These are phyloP conservation scores for Russula olivacea DNA, from an alignment of 768 basidiomycete genomes.

Conservation along the genomic window DNA sequence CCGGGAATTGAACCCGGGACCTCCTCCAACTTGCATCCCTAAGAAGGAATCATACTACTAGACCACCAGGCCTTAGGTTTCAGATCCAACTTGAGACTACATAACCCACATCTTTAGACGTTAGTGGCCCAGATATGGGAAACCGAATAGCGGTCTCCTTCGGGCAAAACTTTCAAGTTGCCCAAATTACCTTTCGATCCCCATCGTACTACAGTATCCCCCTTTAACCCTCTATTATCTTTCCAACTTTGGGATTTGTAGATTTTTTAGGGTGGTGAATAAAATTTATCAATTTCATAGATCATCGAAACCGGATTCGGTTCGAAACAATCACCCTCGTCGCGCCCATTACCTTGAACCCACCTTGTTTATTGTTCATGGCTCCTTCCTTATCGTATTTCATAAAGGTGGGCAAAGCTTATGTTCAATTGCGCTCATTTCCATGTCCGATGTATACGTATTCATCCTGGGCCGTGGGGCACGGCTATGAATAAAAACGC, in stretches of 20 bases:
- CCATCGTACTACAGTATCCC: background rate
- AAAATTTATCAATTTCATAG: background rate
- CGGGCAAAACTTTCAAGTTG: background rate
- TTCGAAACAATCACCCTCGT: too few species aligned
- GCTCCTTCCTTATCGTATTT: background rate
- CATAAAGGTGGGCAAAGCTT: background rate
- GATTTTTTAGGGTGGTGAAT: background rate
- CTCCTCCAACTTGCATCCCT: slow-evolving; percentile 50
- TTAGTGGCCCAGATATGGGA: background rate
- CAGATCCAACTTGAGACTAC: background rate
- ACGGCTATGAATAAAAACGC: background rate
- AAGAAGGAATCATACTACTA: slow-evolving; percentile 26
- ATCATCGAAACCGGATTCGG: too few species aligned
- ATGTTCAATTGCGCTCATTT: background rate
- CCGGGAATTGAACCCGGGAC: slow-evolving; percentile 87
- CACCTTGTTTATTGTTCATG: background rate
- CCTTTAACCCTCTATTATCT: background rate
- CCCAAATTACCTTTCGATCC: background rate
- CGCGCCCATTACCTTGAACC: too few species aligned
- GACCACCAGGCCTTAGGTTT: slow-evolving; percentile 17
- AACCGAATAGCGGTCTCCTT: background rate
- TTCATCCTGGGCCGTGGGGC: background rate
- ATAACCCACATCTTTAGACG: background rate
- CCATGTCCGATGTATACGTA: background rate
- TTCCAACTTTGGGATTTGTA: background rate